Evolutionary conservation across 345 rosid species (phyloP), one percentile per base, ranked within the genome.

Genomic region (Theobroma cacao): DNA sequence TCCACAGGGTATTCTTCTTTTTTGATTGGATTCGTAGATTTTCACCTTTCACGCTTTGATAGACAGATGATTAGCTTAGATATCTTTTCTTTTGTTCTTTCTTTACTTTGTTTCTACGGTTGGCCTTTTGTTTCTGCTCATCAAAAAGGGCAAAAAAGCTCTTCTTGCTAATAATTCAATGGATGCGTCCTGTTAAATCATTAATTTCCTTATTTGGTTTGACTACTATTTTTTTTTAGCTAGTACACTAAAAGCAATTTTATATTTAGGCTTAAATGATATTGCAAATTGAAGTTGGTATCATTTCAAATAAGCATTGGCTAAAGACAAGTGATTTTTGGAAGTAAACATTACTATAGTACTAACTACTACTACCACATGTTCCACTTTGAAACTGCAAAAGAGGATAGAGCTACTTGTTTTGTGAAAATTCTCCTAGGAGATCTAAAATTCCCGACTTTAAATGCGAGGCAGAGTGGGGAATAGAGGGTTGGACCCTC

Each of bases 381-480:
- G 64, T 59, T 59, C 2, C 33, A 59, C 33, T 59, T 11, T 28
- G 64, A 28, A 58, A 24, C 33, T 15, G 17, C 64, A 59, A 6
- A 24, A 64, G 24, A 63, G 34, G 9, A 0, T 11, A 2, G 2
- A 20, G 70, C 70, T 20, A 53, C 6, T 65, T 38, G 47, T 69
- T 45, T 5, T 45, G 11, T 45, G 0, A 38, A 65, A 68, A 45
- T 45, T 41, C 22, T 26, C 34, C 62, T 79, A 4, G 79, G 45
- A 75, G 41, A 18, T 18, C 41, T 67, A 47, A 80, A 80, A 80
- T 75, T 80, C 78, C 22, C 6, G 30, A 13, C 7, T 41, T 64
- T 74, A 74, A 74, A 65, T 74, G 78, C 4, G 2, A 59, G 40
- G 33, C 33, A 4, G 34, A 24, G 5, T 24, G 14, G 13, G 47